Base-by-base conservation (phyloP, 2,329 filamentous ascomycete genomes). In the Paracoccidioides brasiliensis region DNA sequence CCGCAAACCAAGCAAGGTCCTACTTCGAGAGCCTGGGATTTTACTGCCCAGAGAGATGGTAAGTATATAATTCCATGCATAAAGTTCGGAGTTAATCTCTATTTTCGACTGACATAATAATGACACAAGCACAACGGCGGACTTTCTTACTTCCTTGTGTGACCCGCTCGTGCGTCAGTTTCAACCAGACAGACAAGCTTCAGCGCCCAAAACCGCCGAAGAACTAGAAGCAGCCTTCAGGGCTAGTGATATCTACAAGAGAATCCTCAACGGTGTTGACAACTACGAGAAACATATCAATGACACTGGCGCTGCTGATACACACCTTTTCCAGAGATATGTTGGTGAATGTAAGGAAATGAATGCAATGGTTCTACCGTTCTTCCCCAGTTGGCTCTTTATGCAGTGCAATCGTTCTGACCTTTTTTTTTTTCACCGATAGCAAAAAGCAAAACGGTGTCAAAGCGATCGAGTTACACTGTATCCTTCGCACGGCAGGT, bases 91-190 rank as follows among this genome's bases (percentile, higher is more conserved):
- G 44, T 32, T 53, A n/a, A 10, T 35, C n/a, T 33, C 3, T 28
- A 10, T 43, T 15, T 35, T 49, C n/a, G 46, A 30, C 55, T 57
- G 48, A 60, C 50, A 14, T 48, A 3, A 14, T 48, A 3, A 22
- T 22, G 22, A 37, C 38, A 38, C n/a, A 42, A 61, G 84, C 64
- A 90, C 86, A 0, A 90, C 86, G 0, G 81, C 86, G 1, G 87
- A 90, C 66, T 90, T 90, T 70, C 69, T 90, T 46, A 90, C 86
- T 0, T 83, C 85, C 0, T 76, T 89, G 14, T 88, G 85, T 1
- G 88, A 91, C 65, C 80, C 84, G 0, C 80, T 78, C 8, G 86
- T 89, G 64, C 79, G 88, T 40, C 77, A 79, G 14, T 54, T 54
- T 41, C 53, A 54, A 15, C 53, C 42, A 4, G 85, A 84, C 0